A percentile compares a stretch with the other conserved stretches of the same genome.
These are phyloP conservation scores for Lentinula sp. DNA, from an alignment of 768 basidiomycete species.

Conservation along the genomic window DNA sequence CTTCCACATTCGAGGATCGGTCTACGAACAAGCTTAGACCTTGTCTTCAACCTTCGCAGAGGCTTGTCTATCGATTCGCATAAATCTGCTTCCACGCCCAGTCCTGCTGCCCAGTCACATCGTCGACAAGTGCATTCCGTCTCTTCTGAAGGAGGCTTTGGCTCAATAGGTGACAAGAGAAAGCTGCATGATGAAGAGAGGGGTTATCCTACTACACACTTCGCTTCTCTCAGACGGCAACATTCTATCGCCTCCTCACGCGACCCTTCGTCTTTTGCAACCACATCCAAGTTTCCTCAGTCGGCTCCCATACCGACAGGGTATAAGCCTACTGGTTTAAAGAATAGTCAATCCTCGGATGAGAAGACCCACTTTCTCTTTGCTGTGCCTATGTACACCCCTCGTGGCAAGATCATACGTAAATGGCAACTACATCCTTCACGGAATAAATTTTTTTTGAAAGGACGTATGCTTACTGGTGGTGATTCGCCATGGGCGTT, in stretches of 20 bases:
- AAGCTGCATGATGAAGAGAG: conserved; percentile 30
- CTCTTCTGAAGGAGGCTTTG: conserved; percentile 2
- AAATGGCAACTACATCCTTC: conserved; percentile 67
- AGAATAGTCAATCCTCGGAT: neutral
- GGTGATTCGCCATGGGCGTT: conserved; percentile 87
- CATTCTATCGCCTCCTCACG: conserved; percentile 14
- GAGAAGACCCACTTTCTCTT: conserved; percentile 22
- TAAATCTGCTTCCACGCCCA: conserved; percentile 10
- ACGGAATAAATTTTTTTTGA: conserved; percentile 68
- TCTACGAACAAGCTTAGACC: conserved; percentile 52
- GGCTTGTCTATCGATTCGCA: conserved; percentile 22
- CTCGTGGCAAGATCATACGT: conserved; percentile 24
- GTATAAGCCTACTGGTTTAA: conserved; percentile 1
- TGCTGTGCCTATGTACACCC: conserved; percentile 13
- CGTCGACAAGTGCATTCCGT: neutral
- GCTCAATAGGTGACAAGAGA: conserved; percentile 14
- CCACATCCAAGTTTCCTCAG: conserved; percentile 4
- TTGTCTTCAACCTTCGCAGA: conserved; percentile 45
- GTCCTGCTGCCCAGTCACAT: neutral
- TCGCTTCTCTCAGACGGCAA: conserved; percentile 16
- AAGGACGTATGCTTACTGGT: conserved; percentile 72
- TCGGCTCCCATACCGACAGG: neutral
- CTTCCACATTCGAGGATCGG: conserved; percentile 31
- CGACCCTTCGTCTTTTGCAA: conserved; percentile 13
- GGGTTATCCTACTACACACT: conserved; percentile 10